Conservation (phyloP, 352 stramenopile species). For the Phytophthora citricola region DNA sequence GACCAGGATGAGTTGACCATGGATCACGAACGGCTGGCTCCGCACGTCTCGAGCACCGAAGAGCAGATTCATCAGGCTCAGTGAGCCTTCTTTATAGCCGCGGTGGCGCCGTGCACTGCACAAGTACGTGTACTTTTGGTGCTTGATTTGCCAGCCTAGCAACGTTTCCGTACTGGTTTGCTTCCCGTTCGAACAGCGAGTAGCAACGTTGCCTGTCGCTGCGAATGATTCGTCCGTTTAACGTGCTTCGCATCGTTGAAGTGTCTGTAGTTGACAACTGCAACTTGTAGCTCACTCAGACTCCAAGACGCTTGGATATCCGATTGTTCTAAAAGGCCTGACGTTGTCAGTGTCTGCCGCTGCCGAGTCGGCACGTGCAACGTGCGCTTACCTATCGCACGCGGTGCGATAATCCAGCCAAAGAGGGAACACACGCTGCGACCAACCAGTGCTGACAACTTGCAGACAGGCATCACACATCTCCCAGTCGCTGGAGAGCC, state of each 20-base stretch:
- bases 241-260: constrained; percentile 27
- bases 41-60: constrained; percentile 10
- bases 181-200: constrained; percentile 13
- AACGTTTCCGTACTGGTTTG: background rate
- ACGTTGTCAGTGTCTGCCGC: background rate
- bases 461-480: constrained; percentile 8
- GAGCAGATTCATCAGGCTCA: constrained; percentile 4
- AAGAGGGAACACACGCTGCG: background rate
- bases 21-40: constrained; percentile 55
- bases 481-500: background rate
- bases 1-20: constrained; percentile 9
- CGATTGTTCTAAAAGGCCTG: constrained; percentile 7
- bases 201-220: constrained; percentile 1
- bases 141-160: background rate
- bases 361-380: too few species aligned
- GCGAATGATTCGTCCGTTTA: constrained; percentile 18
- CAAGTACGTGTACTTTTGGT: too few species aligned
- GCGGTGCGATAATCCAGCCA: constrained; percentile 11
- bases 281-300: background rate
- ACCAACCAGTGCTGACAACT: background rate
- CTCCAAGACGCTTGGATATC: background rate
- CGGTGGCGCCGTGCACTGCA: too few species aligned
- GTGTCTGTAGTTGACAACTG: background rate
- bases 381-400: constrained; percentile 10
- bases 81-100: constrained; percentile 11